Conservation (phyloP, 2,329 filamentous ascomycete genomes). For the Aspergillus glaucus region DNA sequence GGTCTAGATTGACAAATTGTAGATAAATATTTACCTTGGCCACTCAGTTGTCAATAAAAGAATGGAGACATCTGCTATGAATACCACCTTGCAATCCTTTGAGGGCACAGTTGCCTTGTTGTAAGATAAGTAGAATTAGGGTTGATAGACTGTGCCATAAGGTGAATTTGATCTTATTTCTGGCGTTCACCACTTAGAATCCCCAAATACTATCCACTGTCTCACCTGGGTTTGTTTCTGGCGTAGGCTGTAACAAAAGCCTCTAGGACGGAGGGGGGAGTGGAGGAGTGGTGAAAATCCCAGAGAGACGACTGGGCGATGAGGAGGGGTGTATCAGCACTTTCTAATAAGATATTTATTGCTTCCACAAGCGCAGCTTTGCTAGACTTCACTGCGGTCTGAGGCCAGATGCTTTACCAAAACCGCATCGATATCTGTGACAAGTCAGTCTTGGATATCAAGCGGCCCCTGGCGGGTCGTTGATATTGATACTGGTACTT, state of each 20-base stretch:
- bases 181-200: not conserved
- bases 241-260: not conserved
- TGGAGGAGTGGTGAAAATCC: not conserved
- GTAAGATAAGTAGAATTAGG: not conserved
- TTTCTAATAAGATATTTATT: not conserved
- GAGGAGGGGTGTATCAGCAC: not conserved
- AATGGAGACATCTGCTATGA: not conserved
- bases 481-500: too few species aligned
- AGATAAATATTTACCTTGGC: not conserved
- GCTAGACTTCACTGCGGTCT: too few species aligned
- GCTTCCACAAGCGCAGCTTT: too few species aligned
- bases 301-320: not conserved
- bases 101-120: not conserved
- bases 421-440: too few species aligned
- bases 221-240: not conserved
- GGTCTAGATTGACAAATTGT: not conserved
- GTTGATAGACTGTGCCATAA: not conserved
- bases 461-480: too few species aligned
- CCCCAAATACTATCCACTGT: not conserved
- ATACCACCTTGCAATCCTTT: not conserved
- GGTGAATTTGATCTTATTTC: not conserved
- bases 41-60: not conserved
- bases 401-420: too few species aligned
- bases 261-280: not conserved
- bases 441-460: too few species aligned